These are phyloP conservation scores for Capsicum baccatum DNA, from an alignment of 257 asterid species.

Conservation along the genomic window DNA sequence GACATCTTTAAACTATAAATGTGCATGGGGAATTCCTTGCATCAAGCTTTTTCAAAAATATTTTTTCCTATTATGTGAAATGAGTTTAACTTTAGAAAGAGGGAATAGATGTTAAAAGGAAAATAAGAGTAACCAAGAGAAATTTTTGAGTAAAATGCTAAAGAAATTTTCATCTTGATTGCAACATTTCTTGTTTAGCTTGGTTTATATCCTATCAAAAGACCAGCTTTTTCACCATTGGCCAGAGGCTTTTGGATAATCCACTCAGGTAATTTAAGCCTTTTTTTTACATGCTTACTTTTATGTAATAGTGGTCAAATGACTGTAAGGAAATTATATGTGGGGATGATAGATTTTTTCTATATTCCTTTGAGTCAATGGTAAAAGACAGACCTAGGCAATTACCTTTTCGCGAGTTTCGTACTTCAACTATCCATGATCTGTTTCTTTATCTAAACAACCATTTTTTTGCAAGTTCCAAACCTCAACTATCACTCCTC, in stretches of 20 bases:
- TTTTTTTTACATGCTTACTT: neutral
- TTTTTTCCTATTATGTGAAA: neutral
- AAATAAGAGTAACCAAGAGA: neutral
- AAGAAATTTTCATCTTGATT: slow-evolving; percentile 31
- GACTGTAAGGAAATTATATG: neutral
- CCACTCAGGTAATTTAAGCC: slow-evolving; percentile 70
- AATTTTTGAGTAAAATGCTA: slow-evolving; percentile 26
- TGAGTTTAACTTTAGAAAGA: neutral
- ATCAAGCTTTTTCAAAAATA: neutral
- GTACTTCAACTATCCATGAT: too few species aligned
- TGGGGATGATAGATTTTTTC: neutral
- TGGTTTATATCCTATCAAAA: slow-evolving; percentile 99
- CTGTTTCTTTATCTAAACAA: too few species aligned
- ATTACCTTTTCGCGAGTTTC: too few species aligned
- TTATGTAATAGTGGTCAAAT: neutral
- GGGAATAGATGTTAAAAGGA: neutral
- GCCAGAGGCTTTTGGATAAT: slow-evolving; percentile 92
- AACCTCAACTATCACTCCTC: too few species aligned
- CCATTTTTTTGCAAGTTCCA: too few species aligned
- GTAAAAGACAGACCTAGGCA: neutral
- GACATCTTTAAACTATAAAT: neutral
- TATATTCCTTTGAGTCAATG: neutral
- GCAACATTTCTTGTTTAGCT: slow-evolving; percentile 92
- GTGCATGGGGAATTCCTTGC: neutral
- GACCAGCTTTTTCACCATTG: slow-evolving; percentile 95